Percentiles rank a stretch among this genome's conserved stretches.
Evolutionary conservation across 2,329 filamentous ascomycete species (phyloP).

Genomic region (Blastomyces gilchristii): DNA sequence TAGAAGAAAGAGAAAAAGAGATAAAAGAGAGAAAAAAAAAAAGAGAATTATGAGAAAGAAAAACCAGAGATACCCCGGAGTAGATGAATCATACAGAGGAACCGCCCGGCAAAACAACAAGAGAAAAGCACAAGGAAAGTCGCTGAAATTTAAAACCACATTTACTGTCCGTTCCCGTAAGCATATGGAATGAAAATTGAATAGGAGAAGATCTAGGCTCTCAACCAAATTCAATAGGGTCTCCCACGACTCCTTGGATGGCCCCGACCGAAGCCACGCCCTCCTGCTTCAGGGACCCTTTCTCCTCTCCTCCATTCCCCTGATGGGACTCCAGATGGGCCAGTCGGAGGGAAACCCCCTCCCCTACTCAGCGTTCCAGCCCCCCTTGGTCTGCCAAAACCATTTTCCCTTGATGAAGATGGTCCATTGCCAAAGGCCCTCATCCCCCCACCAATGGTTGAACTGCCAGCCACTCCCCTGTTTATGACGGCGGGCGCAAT

Average conservation of each 20-base stretch:
- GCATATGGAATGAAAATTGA: background rate
- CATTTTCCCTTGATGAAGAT: constrained; percentile 33
- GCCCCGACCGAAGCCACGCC: constrained; percentile 32
- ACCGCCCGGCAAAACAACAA: background rate
- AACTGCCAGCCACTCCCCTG: constrained; percentile 37
- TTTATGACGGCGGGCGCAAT: constrained; percentile 54
- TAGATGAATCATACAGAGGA: background rate
- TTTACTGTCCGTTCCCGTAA: background rate
- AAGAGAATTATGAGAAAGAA: background rate
- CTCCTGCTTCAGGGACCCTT: constrained; percentile 33
- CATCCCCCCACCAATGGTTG: constrained; percentile 33
- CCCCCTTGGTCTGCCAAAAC: constrained; percentile 33
- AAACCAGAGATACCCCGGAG: constrained; percentile 2
- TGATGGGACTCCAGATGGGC: constrained; percentile 31
- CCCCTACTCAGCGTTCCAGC: constrained; percentile 33
- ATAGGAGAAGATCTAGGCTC: background rate
- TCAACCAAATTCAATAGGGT: constrained; percentile 24
- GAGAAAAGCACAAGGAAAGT: background rate
- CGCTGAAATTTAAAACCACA: background rate
- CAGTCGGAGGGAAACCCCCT: constrained; percentile 30
- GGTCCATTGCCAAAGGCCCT: constrained; percentile 24
- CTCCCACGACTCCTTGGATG: constrained; percentile 30
- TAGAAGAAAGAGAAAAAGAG: no score
- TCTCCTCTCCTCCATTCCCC: constrained; percentile 43
- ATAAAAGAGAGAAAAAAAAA: no score